A percentile compares a stretch with the other conserved stretches of the same genome.
These are phyloP conservation scores for Phanerochaete sordida DNA, from an alignment of 768 basidiomycete species.

Conservation along the genomic window DNA sequence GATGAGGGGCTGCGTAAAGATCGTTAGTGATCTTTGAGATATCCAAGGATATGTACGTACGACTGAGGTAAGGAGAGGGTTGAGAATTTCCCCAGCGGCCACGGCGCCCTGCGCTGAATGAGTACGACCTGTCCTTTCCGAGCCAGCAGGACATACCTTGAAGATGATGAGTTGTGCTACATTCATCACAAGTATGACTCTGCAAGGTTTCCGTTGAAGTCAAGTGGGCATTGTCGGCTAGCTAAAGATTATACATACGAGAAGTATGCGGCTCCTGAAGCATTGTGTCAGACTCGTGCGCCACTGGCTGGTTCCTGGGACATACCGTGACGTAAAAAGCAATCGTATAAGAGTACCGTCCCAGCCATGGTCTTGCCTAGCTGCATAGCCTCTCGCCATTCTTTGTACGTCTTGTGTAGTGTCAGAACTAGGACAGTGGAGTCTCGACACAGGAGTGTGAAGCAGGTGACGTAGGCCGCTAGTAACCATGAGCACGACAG, in stretches of 20 bases:
- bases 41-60: background rate
- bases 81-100: background rate
- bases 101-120: background rate
- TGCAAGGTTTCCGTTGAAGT: background rate
- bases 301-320: too few relatives aligned
- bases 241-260: background rate
- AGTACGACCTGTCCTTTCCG: background rate
- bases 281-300: too few relatives aligned
- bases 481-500: too few relatives aligned
- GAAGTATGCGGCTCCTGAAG: background rate
- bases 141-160: background rate
- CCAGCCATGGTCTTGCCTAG: background rate
- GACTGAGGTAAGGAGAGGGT: background rate
- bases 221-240: background rate
- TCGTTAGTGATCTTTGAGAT: background rate
- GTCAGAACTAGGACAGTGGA: background rate
- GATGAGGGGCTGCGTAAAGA: background rate
- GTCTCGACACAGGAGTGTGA: background rate
- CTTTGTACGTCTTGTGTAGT: background rate
- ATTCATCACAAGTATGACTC: background rate
- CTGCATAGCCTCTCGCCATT: background rate
- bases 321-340: background rate
- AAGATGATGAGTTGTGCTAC: background rate
- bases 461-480: background rate
- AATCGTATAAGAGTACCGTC: background rate